Evolutionary conservation across 768 basidiomycete species (phyloP).

Genomic region (Steccherinum ochraceum): DNA sequence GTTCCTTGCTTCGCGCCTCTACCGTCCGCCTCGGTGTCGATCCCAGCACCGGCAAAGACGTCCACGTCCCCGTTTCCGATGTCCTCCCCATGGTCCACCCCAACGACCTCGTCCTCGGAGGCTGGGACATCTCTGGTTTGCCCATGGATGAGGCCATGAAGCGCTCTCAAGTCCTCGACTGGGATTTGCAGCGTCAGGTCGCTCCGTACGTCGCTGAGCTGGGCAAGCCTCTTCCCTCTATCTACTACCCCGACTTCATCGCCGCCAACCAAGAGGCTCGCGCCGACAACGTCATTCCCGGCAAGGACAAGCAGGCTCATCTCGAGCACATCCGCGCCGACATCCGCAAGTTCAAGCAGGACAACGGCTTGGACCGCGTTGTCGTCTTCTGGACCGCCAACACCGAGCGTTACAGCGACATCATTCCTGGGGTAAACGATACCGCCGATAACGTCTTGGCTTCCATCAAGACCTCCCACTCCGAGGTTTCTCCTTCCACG

Average conservation of each 20-base stretch:
- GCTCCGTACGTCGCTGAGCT: conserved; percentile 76
- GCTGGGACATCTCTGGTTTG: conserved; percentile 93
- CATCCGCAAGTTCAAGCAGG: conserved; percentile 86
- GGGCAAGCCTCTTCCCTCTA: conserved; percentile 82
- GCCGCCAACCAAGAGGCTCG: conserved; percentile 96
- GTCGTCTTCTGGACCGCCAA: conserved; percentile 99
- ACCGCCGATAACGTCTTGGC: conserved; percentile 82
- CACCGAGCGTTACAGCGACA: conserved; percentile 95
- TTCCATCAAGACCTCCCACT: conserved; percentile 79
- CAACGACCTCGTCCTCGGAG: conserved; percentile 94
- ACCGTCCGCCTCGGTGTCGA: conserved; percentile 90
- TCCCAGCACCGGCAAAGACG: conserved; percentile 73
- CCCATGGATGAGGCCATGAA: conserved; percentile 89
- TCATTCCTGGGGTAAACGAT: conserved; percentile 93
- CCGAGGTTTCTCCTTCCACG: conserved; percentile 94
- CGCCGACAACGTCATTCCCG: conserved; percentile 89
- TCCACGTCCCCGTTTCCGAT: conserved; percentile 88
- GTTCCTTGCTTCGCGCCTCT: conserved; percentile 92
- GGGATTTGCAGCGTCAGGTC: conserved; percentile 95
- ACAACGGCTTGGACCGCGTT: conserved; percentile 78
- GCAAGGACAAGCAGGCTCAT: conserved; percentile 82
- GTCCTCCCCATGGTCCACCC: conserved; percentile 97
- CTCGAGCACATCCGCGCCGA: conserved; percentile 90
- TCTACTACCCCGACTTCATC: conserved; percentile 98
- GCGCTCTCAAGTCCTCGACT: conserved; percentile 90